Evolutionary conservation across 352 stramenopile genomes (phyloP).

Genomic region (Globisporangium apiculatum): DNA sequence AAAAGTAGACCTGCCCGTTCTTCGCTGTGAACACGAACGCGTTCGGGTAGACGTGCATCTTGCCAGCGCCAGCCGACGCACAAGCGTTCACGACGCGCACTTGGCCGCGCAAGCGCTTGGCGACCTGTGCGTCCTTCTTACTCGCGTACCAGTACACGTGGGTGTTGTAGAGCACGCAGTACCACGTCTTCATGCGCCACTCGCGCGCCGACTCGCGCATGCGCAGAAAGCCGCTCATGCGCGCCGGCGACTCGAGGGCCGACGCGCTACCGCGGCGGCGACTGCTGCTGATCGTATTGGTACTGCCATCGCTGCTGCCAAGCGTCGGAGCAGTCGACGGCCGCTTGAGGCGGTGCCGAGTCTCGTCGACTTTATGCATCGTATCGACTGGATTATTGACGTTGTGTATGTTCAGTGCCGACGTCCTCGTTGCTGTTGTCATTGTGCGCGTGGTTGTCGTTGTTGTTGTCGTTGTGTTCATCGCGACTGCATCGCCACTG

Average conservation of each 20-base stretch:
- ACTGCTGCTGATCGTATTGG: conserved; percentile 24
- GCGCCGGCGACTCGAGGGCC: background rate
- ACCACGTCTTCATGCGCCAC: conserved; percentile 42
- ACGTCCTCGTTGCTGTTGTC: background rate
- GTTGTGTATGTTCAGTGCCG: background rate
- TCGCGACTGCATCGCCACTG: background rate
- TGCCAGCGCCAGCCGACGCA: conserved; percentile 14
- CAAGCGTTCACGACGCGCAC: conserved; percentile 12
- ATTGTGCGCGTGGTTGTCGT: background rate
- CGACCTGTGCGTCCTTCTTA: conserved; percentile 22
- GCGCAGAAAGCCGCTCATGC: conserved; percentile 22
- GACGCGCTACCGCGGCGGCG: conserved; percentile 11
- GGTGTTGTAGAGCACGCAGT: conserved; percentile 22
- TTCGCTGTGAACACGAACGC: conserved; percentile 24
- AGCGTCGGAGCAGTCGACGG: conserved; percentile 13
- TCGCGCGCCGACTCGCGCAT: conserved; percentile 21
- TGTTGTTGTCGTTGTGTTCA: background rate
- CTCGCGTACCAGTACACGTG: conserved; percentile 23
- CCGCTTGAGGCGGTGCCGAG: conserved; percentile 8
- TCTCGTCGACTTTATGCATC: conserved; percentile 15
- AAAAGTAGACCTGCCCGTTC: conserved; percentile 22
- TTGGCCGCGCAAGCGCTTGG: conserved; percentile 13
- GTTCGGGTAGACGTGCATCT: conserved; percentile 22
- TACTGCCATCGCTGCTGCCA: conserved; percentile 18
- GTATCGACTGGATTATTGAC: background rate